phyloP scores from a whole-genome alignment of 805 yeast species.

The Phaffomyces antillensis region DNA sequence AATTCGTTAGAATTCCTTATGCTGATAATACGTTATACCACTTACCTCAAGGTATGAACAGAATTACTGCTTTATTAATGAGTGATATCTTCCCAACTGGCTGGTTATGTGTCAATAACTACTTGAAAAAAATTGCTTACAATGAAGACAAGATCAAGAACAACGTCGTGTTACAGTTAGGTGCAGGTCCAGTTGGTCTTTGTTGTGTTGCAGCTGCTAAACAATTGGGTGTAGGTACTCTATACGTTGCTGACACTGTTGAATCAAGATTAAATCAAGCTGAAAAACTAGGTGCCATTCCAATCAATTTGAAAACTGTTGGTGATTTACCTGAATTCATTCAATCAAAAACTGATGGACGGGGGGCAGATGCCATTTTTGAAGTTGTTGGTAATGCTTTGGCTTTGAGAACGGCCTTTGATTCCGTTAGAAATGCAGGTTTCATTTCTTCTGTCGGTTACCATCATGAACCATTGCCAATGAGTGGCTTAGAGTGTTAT shows the following conservation, averaged over 20 bases:
- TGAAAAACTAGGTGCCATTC: constrained; percentile 42
- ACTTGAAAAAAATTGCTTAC: constrained; percentile 31
- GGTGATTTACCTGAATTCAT: constrained; percentile 31
- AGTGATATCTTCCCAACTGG: constrained; percentile 64
- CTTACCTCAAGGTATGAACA: constrained; percentile 34
- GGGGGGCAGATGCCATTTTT: constrained; percentile 54
- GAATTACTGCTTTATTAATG: constrained; percentile 45
- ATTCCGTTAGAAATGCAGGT: constrained; percentile 50
- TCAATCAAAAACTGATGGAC: constrained; percentile 29
- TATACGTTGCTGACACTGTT: constrained; percentile 59
- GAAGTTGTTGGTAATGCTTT: constrained; percentile 53
- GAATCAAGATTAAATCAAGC: constrained; percentile 61
- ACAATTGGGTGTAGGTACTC: constrained; percentile 62
- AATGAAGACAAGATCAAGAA: constrained; percentile 28
- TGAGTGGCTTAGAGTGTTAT: constrained; percentile 51
- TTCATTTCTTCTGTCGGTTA: constrained; percentile 53
- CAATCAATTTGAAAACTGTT: constrained; percentile 32
- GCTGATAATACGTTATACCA: constrained; percentile 45
- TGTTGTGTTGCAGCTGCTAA: constrained; percentile 62
- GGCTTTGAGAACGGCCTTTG: constrained; percentile 45
- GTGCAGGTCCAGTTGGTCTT: constrained; percentile 71
- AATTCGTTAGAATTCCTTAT: constrained; percentile 50
- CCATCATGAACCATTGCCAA: constrained; percentile 51
- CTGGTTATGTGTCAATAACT: constrained; percentile 48
- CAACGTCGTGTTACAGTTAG: constrained; percentile 42